A percentile compares a stretch with the other conserved stretches of the same genome.
Conservation (phyloP, 2,329 filamentous ascomycete genomes). For the Fusarium staphyleae region DNA sequence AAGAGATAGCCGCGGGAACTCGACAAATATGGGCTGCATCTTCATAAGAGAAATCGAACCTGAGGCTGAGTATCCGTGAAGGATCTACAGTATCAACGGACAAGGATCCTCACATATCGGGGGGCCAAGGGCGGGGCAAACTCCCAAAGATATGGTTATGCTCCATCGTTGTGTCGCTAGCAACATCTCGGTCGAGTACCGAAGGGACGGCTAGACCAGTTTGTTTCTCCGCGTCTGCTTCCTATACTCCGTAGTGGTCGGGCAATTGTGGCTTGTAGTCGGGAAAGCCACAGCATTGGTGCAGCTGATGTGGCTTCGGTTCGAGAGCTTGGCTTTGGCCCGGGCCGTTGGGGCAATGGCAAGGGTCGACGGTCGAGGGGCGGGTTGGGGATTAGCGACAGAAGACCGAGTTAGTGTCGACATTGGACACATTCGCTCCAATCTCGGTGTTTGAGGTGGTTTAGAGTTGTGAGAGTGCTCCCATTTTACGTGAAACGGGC, state of each 20-base stretch:
- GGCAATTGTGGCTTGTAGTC: conserved; percentile 12
- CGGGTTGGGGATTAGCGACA: conserved; percentile 21
- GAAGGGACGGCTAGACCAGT: conserved; percentile 28
- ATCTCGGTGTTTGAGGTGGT: conserved; percentile 26
- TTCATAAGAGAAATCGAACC: conserved; percentile 31
- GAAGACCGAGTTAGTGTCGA: conserved; percentile 25
- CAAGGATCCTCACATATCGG: neutral
- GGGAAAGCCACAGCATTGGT: conserved; percentile 14
- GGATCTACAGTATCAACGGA: neutral
- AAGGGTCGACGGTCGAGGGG: conserved; percentile 27
- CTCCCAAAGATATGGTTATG: conserved; percentile 14
- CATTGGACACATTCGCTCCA: conserved; percentile 16
- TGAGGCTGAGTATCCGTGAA: conserved; percentile 7
- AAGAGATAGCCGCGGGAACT: conserved; percentile 36
- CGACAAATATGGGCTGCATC: conserved; percentile 11
- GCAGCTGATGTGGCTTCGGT: conserved; percentile 37
- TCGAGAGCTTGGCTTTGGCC: conserved; percentile 28
- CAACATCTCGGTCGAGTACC: conserved; percentile 39
- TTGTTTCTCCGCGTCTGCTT: neutral
- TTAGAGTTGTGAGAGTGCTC: neutral
- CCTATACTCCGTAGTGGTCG: no score
- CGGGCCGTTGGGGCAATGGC: conserved; percentile 39
- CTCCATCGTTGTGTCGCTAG: conserved; percentile 23
- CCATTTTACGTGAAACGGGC: conserved; percentile 5
- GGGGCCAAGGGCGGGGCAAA: neutral